Base-by-base conservation (phyloP, 495 filamentous ascomycete genomes). In the Xeromyces bisporus region DNA sequence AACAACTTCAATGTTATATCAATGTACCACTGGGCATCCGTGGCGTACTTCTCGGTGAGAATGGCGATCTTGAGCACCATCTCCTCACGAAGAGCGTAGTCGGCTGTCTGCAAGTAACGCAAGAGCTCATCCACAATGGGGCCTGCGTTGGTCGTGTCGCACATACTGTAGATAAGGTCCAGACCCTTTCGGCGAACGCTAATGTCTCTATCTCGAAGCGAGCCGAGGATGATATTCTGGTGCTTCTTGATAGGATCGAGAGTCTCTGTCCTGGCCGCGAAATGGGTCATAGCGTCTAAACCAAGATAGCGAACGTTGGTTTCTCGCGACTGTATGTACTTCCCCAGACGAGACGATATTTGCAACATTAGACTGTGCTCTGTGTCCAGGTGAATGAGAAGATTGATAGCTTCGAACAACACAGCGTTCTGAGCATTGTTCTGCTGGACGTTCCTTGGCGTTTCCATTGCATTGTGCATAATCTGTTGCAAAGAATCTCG, bases 21-120 rank as follows among this genome's bases (percentile, higher is more conserved):
- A 34, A 99, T 91, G 57, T 99, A 99, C 91, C 91, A 99, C 50
- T 93, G 85, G 10, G 92, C 79, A 47, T 99, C 86, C 0, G 86
- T 93, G 14, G 91, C 91, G 46, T 96, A 99, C 50, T 96, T 96
- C 52, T 99, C 91, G 2, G 91, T 93, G 33, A 99, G 50, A 43
- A 99, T 96, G 20, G 91, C 91, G 47, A 99, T 91, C 58, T 99
- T 99, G 31, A 99, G 58, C 6, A 94, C 91, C 91, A 99, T 96
- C 51, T 99, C 91, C 55, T 99, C 91, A 31, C 91, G 70, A 40
- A 99, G 93, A 1, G 85, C 84, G 52, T 92, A 97, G 50, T 99
- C 91, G 7, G 91, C 91, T 26, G 77, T 92, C 41, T 94, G 87
- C 3, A 99, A 68, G 56, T 96, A 94, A 37, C 84, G 78, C 13